A percentile compares a stretch with the other conserved stretches of the same genome.
Conservation (phyloP, 2,329 filamentous ascomycete genomes). For the Didymella arachidicola region DNA sequence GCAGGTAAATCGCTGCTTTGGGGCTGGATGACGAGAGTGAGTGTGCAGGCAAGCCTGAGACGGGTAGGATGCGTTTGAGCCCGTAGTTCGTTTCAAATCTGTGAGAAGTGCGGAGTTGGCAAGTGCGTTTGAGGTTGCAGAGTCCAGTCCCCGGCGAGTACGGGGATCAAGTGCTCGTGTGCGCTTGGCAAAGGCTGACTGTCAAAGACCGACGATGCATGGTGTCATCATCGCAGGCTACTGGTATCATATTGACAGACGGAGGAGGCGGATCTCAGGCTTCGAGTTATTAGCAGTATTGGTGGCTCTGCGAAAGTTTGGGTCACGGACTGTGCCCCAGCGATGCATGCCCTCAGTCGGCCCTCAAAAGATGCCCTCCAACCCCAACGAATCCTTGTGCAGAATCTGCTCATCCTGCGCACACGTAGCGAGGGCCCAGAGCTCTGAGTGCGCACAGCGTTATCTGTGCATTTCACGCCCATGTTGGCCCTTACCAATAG, state of each 20-base stretch:
- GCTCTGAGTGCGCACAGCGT: conserved; percentile 17
- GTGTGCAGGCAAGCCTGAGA: conserved; percentile 17
- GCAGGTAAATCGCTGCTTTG: conserved; percentile 15
- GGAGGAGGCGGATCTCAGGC: not conserved
- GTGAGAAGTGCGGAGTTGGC: conserved; percentile 23
- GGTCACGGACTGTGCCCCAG: conserved; percentile 6
- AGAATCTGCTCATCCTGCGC: conserved; percentile 17
- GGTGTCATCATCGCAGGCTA: conserved; percentile 9
- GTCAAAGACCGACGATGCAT: conserved; percentile 12
- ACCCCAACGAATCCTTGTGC: conserved; percentile 17
- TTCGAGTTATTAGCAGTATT: not conserved
- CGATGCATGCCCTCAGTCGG: conserved; percentile 1
- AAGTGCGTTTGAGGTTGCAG: conserved; percentile 7
- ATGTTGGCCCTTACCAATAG: conserved; percentile 14
- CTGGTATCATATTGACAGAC: conserved; percentile 6
- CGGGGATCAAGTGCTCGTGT: conserved; percentile 11
- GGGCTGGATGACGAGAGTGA: conserved; percentile 11
- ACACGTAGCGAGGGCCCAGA: conserved; percentile 12
- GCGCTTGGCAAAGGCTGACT: conserved; percentile 7
- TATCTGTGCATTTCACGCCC: conserved; percentile 17
- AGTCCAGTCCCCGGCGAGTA: conserved; percentile 5
- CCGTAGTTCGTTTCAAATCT: conserved; percentile 23
- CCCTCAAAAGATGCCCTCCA: conserved; percentile 1
- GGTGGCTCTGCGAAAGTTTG: conserved; percentile 1
- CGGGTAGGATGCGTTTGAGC: conserved; percentile 22